Percentiles rank a stretch among this genome's conserved stretches.
Evolutionary conservation across 1,284 basidiomycete species (phyloP).

Genomic region (Ceratobasidium sp.): DNA sequence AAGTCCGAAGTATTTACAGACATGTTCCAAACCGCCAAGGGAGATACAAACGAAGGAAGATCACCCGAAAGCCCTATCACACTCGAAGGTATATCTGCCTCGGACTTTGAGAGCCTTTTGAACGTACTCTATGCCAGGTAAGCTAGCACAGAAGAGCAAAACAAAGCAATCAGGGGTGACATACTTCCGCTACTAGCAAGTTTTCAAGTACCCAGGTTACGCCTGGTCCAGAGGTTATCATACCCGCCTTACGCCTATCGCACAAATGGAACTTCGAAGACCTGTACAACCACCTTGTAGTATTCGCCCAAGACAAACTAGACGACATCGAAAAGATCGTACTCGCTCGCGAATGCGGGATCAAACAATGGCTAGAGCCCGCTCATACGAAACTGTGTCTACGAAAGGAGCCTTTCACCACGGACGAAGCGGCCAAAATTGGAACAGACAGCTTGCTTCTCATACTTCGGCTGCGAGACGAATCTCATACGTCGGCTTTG

Average conservation of each 20-base stretch:
- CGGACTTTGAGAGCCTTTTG: constrained; percentile 30
- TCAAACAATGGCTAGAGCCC: constrained; percentile 41
- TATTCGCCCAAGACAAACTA: constrained; percentile 1
- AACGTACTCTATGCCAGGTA: constrained; percentile 22
- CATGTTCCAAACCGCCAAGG: constrained; percentile 12
- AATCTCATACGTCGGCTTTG: neutral
- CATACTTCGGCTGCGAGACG: constrained; percentile 38
- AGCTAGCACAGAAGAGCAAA: no score
- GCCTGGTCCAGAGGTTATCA: no score
- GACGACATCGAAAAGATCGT: constrained; percentile 48
- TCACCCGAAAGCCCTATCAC: constrained; percentile 11
- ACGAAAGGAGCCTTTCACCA: constrained; percentile 22
- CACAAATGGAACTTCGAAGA: constrained; percentile 17
- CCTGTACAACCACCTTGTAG: neutral
- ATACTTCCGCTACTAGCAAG: no score
- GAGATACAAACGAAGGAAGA: constrained; percentile 11
- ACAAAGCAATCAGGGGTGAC: no score
- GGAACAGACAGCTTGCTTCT: neutral
- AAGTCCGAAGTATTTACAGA: constrained; percentile 33
- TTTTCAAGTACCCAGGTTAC: no score
- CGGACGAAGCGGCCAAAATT: constrained; percentile 23
- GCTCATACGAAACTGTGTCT: constrained; percentile 37
- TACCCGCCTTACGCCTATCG: constrained; percentile 2
- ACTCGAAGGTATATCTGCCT: constrained; percentile 13
- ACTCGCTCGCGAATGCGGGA: constrained; percentile 26